phyloP scores from a whole-genome alignment of 1,284 basidiomycete species.

The Trametes pubescens region DNA sequence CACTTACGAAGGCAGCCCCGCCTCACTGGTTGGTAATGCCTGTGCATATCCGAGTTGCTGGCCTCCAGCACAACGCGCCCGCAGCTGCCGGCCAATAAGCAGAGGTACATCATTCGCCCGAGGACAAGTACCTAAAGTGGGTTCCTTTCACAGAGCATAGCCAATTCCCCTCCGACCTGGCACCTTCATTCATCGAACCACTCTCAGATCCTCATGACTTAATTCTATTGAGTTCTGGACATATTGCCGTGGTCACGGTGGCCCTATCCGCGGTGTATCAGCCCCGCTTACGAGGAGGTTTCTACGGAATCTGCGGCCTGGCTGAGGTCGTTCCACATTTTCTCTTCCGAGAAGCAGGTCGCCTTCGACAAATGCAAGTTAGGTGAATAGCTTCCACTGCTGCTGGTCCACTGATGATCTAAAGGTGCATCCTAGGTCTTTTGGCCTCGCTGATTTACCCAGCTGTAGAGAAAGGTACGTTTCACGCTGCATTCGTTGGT shows the following conservation, averaged over 20 bases:
- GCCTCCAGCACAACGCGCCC: too few species aligned
- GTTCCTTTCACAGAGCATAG: too few species aligned
- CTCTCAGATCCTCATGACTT: neutral
- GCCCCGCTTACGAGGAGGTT: slow-evolving; percentile 30
- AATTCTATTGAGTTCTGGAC: slow-evolving; percentile 32
- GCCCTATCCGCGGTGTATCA: slow-evolving; percentile 36
- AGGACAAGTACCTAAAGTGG: too few species aligned
- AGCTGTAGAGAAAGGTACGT: slow-evolving; percentile 15
- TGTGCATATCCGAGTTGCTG: too few species aligned
- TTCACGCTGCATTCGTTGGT: neutral
- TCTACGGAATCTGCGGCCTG: slow-evolving; percentile 33
- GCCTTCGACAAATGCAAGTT: slow-evolving; percentile 37
- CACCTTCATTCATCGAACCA: too few species aligned
- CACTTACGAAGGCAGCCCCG: too few species aligned
- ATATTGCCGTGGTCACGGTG: slow-evolving; percentile 36
- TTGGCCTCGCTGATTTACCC: slow-evolving; percentile 34
- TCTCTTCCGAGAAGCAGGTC: slow-evolving; percentile 29
- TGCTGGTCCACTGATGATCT: neutral
- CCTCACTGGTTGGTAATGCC: too few species aligned
- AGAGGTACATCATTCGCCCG: too few species aligned
- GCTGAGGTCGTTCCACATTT: slow-evolving; percentile 31
- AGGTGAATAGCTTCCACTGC: slow-evolving; percentile 20
- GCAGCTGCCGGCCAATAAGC: too few species aligned
- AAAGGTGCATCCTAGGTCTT: slow-evolving; percentile 16
- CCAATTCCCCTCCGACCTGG: too few species aligned